Evolutionary conservation across 2,329 filamentous ascomycete genomes (phyloP).

Genomic region (Ophiocordyceps robertsii): DNA sequence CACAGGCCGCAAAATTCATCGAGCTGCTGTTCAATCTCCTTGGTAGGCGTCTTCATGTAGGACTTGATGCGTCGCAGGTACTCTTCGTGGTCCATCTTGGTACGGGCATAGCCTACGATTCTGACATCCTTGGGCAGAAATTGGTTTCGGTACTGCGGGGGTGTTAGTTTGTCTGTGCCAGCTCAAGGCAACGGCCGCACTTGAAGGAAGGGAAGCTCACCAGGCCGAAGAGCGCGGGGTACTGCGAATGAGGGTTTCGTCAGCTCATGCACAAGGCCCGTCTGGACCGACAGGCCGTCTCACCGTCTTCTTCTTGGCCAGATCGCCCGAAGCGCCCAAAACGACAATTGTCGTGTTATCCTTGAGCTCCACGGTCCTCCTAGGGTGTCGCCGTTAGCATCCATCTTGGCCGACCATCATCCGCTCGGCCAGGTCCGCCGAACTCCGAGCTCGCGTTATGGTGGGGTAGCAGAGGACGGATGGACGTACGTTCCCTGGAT

Average conservation of each 20-base stretch:
- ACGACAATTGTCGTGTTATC: constrained; percentile 96
- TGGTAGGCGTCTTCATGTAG: constrained; percentile 97
- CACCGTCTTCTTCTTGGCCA: constrained; percentile 99
- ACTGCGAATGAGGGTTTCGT: constrained; percentile 36
- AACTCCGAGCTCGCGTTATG: constrained; percentile 4
- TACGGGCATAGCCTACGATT: constrained; percentile 97
- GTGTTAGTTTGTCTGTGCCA: not conserved
- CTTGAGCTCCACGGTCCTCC: constrained; percentile 85
- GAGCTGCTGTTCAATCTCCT: constrained; percentile 92
- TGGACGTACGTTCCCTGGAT: constrained; percentile 5
- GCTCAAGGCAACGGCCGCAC: not conserved
- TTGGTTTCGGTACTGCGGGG: constrained; percentile 80
- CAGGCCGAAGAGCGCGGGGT: constrained; percentile 92
- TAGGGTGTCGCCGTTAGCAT: not conserved
- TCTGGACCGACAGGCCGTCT: constrained; percentile 15
- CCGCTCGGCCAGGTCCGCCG: not conserved
- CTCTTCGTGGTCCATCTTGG: constrained; percentile 97
- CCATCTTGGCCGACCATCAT: not conserved
- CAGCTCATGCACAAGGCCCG: constrained; percentile 5
- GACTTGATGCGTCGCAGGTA: constrained; percentile 90
- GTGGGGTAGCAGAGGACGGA: constrained; percentile 4
- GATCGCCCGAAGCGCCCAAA: constrained; percentile 89
- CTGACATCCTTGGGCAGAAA: constrained; percentile 94
- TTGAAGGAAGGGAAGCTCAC: constrained; percentile 42
- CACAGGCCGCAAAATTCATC: constrained; percentile 80